A percentile compares a stretch with the other conserved stretches of the same genome.
phyloP scores from a whole-genome alignment of 345 rosid genomes.

The Citrus sp. region DNA sequence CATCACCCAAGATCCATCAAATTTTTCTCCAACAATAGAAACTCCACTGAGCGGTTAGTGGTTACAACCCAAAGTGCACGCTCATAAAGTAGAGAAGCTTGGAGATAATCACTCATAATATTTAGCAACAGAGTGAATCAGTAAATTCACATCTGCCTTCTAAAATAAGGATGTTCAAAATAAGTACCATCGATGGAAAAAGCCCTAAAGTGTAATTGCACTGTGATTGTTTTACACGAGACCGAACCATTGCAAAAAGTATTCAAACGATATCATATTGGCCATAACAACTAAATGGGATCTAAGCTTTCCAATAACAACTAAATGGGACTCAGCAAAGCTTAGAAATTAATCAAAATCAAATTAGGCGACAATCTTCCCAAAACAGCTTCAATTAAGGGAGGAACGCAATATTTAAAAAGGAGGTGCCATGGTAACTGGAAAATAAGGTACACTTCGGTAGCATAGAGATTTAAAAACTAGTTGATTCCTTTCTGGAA shows the following conservation, averaged over 20 bases:
- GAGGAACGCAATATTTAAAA: not conserved
- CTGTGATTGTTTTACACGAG: not conserved
- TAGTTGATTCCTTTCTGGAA: not conserved
- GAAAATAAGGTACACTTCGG: not conserved
- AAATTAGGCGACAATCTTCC: not conserved
- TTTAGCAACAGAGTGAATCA: not conserved
- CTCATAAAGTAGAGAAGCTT: not conserved
- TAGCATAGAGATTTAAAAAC: not conserved
- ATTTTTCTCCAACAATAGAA: not conserved
- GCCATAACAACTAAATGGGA: not conserved
- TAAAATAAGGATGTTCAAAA: not conserved
- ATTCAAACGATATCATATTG: not conserved
- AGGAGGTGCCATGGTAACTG: not conserved
- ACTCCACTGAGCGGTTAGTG: not conserved
- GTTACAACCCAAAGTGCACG: not conserved
- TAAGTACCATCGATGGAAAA: not conserved
- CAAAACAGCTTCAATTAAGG: not conserved
- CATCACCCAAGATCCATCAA: too few relatives aligned
- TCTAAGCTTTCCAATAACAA: too few relatives aligned
- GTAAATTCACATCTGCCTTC: not conserved
- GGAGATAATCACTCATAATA: not conserved
- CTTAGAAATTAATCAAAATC: not conserved
- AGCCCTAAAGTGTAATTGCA: not conserved
- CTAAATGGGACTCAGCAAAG: not conserved
- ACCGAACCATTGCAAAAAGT: not conserved